Evolutionary conservation across 1,139 yeast genomes (phyloP).

Genomic region (Geotrichum macrosporum): DNA sequence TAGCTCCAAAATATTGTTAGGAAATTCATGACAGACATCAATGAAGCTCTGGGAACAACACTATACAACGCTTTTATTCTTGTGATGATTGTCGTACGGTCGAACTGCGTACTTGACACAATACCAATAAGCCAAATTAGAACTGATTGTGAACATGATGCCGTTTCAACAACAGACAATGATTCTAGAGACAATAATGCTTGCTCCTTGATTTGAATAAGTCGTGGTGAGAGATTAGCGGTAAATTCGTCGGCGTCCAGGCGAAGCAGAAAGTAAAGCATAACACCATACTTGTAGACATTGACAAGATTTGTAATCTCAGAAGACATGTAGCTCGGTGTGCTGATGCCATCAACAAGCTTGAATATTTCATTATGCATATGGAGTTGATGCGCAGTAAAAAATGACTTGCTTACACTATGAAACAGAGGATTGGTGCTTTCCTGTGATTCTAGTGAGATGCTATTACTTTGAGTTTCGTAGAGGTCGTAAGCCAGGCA

Average conservation of each 20-base stretch:
- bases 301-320: slow-evolving; percentile 22
- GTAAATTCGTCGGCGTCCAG: slow-evolving; percentile 25
- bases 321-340: neutral
- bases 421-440: slow-evolving; percentile 4
- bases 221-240: slow-evolving; percentile 18
- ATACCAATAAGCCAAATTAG: slow-evolving; percentile 28
- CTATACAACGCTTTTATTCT: slow-evolving; percentile 22
- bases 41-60: slow-evolving; percentile 21
- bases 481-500: slow-evolving; percentile 10
- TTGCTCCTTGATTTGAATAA: slow-evolving; percentile 18
- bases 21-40: slow-evolving; percentile 23
- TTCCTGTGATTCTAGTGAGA: slow-evolving; percentile 21
- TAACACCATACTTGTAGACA: slow-evolving; percentile 22
- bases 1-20: slow-evolving; percentile 25
- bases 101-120: slow-evolving; percentile 21
- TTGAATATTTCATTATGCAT: neutral
- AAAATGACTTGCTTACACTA: neutral
- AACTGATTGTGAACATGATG: slow-evolving; percentile 24
- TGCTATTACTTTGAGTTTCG: slow-evolving; percentile 8
- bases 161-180: slow-evolving; percentile 17
- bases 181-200: slow-evolving; percentile 14
- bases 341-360: neutral
- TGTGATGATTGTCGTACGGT: slow-evolving; percentile 21
- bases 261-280: slow-evolving; percentile 23
- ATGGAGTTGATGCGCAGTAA: neutral